Evolutionary conservation across 257 asterid species (phyloP), one percentile per base, ranked within the genome.

Genomic region (Gentiana macrophylla): DNA sequence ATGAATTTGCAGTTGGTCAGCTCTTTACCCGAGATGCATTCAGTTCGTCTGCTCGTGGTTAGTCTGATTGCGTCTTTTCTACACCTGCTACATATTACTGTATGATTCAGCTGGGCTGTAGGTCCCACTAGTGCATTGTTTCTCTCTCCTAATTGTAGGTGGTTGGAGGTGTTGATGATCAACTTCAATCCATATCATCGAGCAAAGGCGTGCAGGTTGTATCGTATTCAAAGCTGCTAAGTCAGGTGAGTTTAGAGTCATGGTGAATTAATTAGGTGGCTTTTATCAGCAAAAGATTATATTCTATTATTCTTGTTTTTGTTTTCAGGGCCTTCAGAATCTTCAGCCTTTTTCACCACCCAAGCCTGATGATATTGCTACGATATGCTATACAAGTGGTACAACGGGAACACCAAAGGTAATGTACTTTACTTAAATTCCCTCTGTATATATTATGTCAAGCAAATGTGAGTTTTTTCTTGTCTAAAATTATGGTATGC

Each of bases 341-440:
- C 56, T 77, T 68, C 84, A 70, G 51, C 94, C 96, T 57, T 84
- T 86, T 75, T 60, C 53, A 66, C 84, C 94, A 58, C 96, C 98
- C 59, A 82, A 65, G 68, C 79, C 95, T 55, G 86, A 76, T 62
- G 95, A 90, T 57, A 57, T 84, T 47, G 96, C 96, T 37, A 90
- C 98, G 8, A 74, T 90, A 77, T 84, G 94, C 80, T 90, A 90
- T 67, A 86, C 96, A 45, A 90, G 97, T 66, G 97, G 97, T 56
- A 90, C 97, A 43, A 90, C 98, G 32, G 98, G 98, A 50, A 86
- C 98, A 52, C 98, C 98, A 46, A 90, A 90, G 96, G 98, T 86
- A 62, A n/a, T 56, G 59, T 35, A 44, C 32, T 70, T 43, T 48
- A n/a, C 4, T n/a, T 24, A 24, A 32, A 32, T 47, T 66, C 46